Base-by-base conservation (phyloP, 2,329 filamentous ascomycete species). In the Apiospora aurea region DNA sequence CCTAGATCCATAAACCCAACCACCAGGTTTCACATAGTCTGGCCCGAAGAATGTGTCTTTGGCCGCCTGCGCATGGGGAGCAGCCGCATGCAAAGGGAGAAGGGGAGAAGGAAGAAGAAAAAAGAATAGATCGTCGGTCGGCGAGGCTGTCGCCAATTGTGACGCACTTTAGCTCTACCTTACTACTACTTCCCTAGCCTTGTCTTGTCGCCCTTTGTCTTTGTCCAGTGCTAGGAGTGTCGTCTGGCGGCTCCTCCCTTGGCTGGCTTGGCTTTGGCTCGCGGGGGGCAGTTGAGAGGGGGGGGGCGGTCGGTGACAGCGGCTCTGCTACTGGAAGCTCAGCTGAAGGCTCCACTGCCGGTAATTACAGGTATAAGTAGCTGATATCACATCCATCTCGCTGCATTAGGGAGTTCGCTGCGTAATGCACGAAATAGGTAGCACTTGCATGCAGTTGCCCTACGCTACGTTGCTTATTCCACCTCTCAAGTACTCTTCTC, bases 61-160 rank as follows among this genome's bases (percentile, higher is more conserved):
- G 16, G 14, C 18, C 26, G 18, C 16, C 29, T 38, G 53, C 53
- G 29, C 53, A 34, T 61, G 26, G 53, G 53, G 11, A 38, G 29
- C 16, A 29, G 26, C 53, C 38, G 29, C 53, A 38, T 61, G 18
- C 16, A 38, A 38, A 16, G 53, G 53, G 34, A n/a, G 7, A 51
- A 51, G 53, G 53, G 38, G 47, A n/a, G 5, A 49, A 49, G 26
- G 26, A 29, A 29, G 26, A 29, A 29, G 26, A 29, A 61, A 34
- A 34, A n/a, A 38, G 16, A 13, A 61, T 4, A 6, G 7, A 47
- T 21, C 16, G 44, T 47, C 21, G 18, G 53, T 53, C 11, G 29
- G 53, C 29, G 53, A 61, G 53, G 53, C 53, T 61, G 53, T 61
- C 53, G 53, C 38, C 53, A 61, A 61, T 61, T 38, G 53, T 61